Conservation (phyloP, 176 grass and related monocot species). For the Triticum timopheevii region DNA sequence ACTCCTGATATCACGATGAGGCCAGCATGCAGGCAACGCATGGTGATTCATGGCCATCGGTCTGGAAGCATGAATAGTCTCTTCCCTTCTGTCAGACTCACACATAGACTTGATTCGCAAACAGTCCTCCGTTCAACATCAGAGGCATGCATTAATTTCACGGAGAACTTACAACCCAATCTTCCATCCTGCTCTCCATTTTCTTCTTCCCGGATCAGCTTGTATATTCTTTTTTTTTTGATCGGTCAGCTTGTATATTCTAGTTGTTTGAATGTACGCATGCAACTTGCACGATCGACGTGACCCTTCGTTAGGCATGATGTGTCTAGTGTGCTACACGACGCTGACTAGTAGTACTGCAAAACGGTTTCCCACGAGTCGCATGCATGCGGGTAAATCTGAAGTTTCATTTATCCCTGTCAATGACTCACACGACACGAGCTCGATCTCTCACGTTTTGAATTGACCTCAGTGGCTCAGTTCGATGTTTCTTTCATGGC, state of each 20-base stretch:
- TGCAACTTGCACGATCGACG: constrained; percentile 21
- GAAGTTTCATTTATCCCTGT: neutral
- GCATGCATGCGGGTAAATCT: neutral
- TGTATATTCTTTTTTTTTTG: neutral
- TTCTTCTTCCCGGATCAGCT: neutral
- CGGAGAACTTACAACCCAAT: neutral
- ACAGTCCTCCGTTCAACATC: neutral
- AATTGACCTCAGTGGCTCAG: neutral
- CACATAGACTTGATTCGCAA: neutral
- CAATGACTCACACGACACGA: neutral
- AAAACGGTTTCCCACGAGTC: neutral
- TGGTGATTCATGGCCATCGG: neutral
- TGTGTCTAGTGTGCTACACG: neutral
- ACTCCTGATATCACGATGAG: constrained; percentile 18
- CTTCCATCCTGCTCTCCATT: neutral
- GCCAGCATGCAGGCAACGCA: neutral
- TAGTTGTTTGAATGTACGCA: neutral
- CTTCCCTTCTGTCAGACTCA: neutral
- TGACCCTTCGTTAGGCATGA: neutral
- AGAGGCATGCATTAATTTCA: neutral
- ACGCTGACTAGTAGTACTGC: neutral
- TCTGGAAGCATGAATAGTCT: neutral
- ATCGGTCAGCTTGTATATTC: neutral
- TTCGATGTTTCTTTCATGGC: neutral
- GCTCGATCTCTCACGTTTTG: neutral